Evolutionary conservation across 75 land plant species (phyloP).

Genomic region (Selaginella tamariscina): DNA sequence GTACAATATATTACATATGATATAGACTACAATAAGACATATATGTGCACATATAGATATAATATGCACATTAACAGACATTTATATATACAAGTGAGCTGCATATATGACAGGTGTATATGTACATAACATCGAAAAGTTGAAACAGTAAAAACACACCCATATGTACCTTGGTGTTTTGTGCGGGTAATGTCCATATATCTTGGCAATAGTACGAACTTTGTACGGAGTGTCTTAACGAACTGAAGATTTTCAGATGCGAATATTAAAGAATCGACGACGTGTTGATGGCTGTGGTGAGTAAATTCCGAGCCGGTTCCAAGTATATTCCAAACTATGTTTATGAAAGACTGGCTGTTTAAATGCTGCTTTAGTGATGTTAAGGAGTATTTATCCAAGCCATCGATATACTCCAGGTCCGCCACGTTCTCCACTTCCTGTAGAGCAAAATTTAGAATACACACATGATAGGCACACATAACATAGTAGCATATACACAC

Average conservation of each 20-base stretch:
- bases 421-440: slow-evolving; percentile 54
- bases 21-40: too few relatives aligned
- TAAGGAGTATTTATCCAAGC: slow-evolving; percentile 37
- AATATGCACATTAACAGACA: too few relatives aligned
- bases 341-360: slow-evolving; percentile 40
- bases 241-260: slow-evolving; percentile 53
- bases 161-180: too few relatives aligned
- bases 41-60: too few relatives aligned
- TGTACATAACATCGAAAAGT: too few relatives aligned
- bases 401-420: slow-evolving; percentile 36
- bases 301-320: slow-evolving; percentile 23
- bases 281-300: slow-evolving; percentile 22
- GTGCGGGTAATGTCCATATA: slow-evolving; percentile 47
- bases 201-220: slow-evolving; percentile 49
- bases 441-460: neutral
- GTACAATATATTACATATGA: too few relatives aligned
- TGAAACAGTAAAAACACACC: too few relatives aligned
- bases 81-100: too few relatives aligned
- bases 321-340: slow-evolving; percentile 37
- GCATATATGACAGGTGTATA: too few relatives aligned
- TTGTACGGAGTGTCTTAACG: slow-evolving; percentile 53
- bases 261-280: slow-evolving; percentile 27
- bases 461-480: too few relatives aligned
- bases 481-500: too few relatives aligned
- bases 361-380: slow-evolving; percentile 36